These are phyloP conservation scores for Ustilaginoidea virens DNA, from an alignment of 2,329 filamentous ascomycete genomes.

Conservation along the genomic window DNA sequence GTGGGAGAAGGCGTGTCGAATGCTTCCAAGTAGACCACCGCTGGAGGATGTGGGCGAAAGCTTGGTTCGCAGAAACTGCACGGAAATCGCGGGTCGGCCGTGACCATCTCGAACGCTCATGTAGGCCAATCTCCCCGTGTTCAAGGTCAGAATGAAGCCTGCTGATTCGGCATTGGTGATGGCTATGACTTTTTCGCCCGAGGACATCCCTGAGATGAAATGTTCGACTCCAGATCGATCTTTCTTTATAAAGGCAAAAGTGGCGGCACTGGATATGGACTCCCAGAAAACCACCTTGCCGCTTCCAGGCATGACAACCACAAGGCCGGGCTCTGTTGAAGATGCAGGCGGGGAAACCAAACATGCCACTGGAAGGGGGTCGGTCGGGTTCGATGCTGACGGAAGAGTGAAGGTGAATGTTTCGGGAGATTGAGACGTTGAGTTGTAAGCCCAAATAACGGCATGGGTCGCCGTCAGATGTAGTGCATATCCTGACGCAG, in stretches of 20 bases:
- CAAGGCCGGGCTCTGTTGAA: constrained; percentile 67
- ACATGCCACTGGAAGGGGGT: constrained; percentile 67
- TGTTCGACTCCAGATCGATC: constrained; percentile 69
- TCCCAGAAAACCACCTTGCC: constrained; percentile 93
- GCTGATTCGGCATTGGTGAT: constrained; percentile 72
- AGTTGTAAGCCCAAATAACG: constrained; percentile 78
- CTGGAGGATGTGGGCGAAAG: constrained; percentile 36
- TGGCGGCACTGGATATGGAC: constrained; percentile 77
- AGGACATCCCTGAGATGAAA: constrained; percentile 55
- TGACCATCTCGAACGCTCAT: constrained; percentile 75
- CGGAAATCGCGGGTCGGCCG: constrained; percentile 66
- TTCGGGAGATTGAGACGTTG: constrained; percentile 52
- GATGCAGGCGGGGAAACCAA: constrained; percentile 67
- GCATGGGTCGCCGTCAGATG: constrained; percentile 69
- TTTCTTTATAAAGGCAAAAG: constrained; percentile 68
- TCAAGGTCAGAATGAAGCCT: constrained; percentile 75
- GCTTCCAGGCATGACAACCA: constrained; percentile 69
- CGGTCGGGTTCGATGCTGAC: constrained; percentile 49
- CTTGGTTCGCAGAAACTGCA: constrained; percentile 57
- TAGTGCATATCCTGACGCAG: constrained; percentile 57
- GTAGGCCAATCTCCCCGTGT: constrained; percentile 73
- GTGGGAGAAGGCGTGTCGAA: constrained; percentile 60
- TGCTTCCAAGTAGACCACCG: constrained; percentile 63
- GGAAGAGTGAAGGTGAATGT: constrained; percentile 71
- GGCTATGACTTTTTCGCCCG: constrained; percentile 61